Base-by-base conservation (phyloP, 495 filamentous ascomycete genomes). In the Chaetomium tenue region DNA sequence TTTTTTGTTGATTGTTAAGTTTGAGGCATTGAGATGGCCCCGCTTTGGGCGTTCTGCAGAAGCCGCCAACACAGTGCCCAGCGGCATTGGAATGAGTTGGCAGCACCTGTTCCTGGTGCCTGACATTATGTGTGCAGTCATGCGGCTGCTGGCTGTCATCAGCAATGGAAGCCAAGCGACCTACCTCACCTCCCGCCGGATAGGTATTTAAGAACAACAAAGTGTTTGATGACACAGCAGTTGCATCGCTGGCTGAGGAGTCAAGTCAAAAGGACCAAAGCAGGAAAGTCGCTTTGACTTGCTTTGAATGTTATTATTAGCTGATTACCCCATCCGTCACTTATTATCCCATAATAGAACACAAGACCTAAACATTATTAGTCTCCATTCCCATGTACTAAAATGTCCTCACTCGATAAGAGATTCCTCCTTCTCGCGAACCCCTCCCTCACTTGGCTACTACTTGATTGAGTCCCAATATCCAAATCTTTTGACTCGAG, bases 381-480 rank as follows among this genome's bases (percentile, higher is more conserved):
- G 4, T 54, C 28, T 47, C 28, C 53, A 12, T 40, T 44, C 3
- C 23, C 33, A 11, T 12, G 5, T 12, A 18, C 46, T 40, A 1
- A 51, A 47, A 40, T 23, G 16, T 13, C 51, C 25, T 22, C 23
- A 13, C 16, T 23, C 39, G 11, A 15, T 20, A 57, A 12, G 53
- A 46, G 28, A 44, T 63, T 62, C 44, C 51, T 53, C 53, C 69
- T 62, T 60, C 66, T 70, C 40, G 69, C 71, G 11, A 70, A 46
- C 44, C 58, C 63, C 12, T 64, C 66, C 20, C 63, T 67, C 28
- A 63, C 68, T 16, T 69, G 72, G 39, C 76, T 76, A 70, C 74
- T 75, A 55, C 74, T 75, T 53, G 74, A 82, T 57, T 82, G 77
- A 6, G 80, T 83, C 4, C 82, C 83, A 22, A 78, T 63, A 4